Evolutionary conservation across 2,329 filamentous ascomycete species (phyloP).

Genomic region (Penicillium sp.): DNA sequence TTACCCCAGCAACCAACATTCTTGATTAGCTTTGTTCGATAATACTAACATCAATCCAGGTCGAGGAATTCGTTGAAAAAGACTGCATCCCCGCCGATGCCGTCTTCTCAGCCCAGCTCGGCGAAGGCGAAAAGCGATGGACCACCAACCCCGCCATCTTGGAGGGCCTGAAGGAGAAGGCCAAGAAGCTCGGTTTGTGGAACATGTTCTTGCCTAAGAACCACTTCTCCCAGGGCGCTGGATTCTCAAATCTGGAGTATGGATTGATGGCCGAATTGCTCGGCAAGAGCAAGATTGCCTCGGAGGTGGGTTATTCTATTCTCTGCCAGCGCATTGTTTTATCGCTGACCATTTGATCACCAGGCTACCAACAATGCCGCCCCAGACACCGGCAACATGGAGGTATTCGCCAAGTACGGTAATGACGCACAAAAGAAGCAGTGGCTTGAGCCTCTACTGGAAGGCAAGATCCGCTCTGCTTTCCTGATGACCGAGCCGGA

Average conservation of each 20-base stretch:
- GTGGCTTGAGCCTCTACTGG: slow-evolving; percentile 78
- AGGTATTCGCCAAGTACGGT: slow-evolving; percentile 88
- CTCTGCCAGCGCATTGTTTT: slow-evolving; percentile 1
- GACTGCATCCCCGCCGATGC: slow-evolving; percentile 86
- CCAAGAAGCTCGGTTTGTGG: slow-evolving; percentile 82
- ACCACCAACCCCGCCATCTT: slow-evolving; percentile 74
- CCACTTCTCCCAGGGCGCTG: slow-evolving; percentile 92
- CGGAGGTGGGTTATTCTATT: slow-evolving; percentile 53
- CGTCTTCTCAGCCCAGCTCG: slow-evolving; percentile 76
- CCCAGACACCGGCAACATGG: slow-evolving; percentile 94
- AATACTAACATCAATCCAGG: slow-evolving; percentile 43
- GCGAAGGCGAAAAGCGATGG: slow-evolving; percentile 74
- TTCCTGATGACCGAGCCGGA: slow-evolving; percentile 95
- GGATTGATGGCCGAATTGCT: slow-evolving; percentile 96
- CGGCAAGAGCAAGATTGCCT: slow-evolving; percentile 78
- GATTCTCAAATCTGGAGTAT: slow-evolving; percentile 94
- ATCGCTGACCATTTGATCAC: not conserved
- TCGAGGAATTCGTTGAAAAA: slow-evolving; percentile 95
- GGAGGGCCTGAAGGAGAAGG: slow-evolving; percentile 85
- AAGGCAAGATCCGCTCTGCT: slow-evolving; percentile 81
- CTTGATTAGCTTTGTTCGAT: not conserved
- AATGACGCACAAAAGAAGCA: slow-evolving; percentile 78
- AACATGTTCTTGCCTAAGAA: slow-evolving; percentile 97
- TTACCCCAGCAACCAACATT: not conserved
- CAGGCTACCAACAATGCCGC: slow-evolving; percentile 82